Base-by-base conservation (phyloP, 805 yeast species). In the Limtongia smithiae region DNA sequence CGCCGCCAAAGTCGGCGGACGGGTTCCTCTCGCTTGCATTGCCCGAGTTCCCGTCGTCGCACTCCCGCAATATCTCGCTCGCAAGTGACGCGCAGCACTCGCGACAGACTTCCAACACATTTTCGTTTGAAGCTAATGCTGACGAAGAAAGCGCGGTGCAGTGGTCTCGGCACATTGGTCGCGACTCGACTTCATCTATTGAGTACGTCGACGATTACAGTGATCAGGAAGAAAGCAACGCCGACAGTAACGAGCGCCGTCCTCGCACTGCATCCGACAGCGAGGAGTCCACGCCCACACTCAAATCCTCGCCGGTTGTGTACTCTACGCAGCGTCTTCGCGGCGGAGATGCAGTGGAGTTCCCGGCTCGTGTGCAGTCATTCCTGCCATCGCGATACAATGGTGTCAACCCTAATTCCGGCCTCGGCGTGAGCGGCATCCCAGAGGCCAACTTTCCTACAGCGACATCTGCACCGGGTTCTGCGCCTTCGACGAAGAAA, bases 331-430 rank as follows among this genome's bases (percentile, higher is more conserved):
- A 9, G 28, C 9, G 9, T 6, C 28, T 25, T 9, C 6, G 9
- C 6, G 9, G 9, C 28, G n/a, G n/a, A n/a, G n/a, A n/a, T n/a
- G 28, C 37, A 11, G 22, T 37, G 14, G 48, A 44, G 18, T 51
- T 51, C 27, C 55, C 55, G n/a, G 45, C 37, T 27, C 48, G 55
- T n/a, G 39, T 35, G 9, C 51, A 51, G 44, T 51, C 55, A 3
- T 51, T 33, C 24, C 43, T 43, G 44, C 55, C 55, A 3, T 34
- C 41, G 14, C 32, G 39, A 8, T 9, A 21, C 11, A 31, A 32
- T 9, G 20, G 25, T 15, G 41, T 28, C 9, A 37, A 18, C 11
- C 30, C 21, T 9, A 22, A 17, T 5, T 32, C 36, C 6, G 50
- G 54, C 5, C 37, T 50, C 11, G 54, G 50, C 9, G 44, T 45